Percentiles rank a stretch among this genome's conserved stretches.
Evolutionary conservation across 192 early-diverging fungal genomes (phyloP).

Genomic region (Chytriomyces confervae): DNA sequence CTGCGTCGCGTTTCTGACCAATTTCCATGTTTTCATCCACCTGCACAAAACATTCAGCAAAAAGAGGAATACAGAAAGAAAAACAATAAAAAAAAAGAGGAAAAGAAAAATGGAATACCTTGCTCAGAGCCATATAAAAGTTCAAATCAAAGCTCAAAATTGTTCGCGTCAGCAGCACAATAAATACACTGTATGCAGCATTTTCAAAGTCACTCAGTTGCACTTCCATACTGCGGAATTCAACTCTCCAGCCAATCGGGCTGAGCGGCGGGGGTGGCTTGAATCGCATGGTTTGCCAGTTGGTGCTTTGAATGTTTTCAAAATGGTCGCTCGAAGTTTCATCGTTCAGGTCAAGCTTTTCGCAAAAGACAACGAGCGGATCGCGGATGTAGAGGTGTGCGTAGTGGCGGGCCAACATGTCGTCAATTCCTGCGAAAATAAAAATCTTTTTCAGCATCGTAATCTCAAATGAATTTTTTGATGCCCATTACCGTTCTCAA

Average conservation of each 20-base stretch:
- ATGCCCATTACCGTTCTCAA: conserved; percentile 48
- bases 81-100: background rate
- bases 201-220: conserved; percentile 98
- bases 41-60: conserved; percentile 33
- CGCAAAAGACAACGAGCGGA: conserved; percentile 92
- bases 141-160: conserved; percentile 89
- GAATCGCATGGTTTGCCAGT: conserved; percentile 99
- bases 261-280: conserved; percentile 91
- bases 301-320: conserved; percentile 99
- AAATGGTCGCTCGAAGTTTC: conserved; percentile 90
- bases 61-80: background rate
- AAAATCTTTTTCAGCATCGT: background rate
- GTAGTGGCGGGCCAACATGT: conserved; percentile 87
- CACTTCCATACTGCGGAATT: conserved; percentile 96
- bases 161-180: conserved; percentile 86
- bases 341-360: conserved; percentile 88
- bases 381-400: conserved; percentile 98
- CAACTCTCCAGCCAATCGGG: conserved; percentile 95
- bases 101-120: conserved; percentile 54
- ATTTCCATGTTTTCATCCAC: conserved; percentile 94
- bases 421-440: conserved; percentile 72
- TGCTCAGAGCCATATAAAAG: conserved; percentile 95
- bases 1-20: conserved; percentile 85
- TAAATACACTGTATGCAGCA: conserved; percentile 93
- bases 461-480: background rate